phyloP scores from a whole-genome alignment of 78 protist genomes.

The Dictyostelium discoideum region dicty_2.7 NC_007090.3:1899001-1899500 shows the following conservation, averaged over 20 bases:
- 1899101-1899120: background rate
- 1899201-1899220: background rate
- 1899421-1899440: background rate
- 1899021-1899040: conserved; percentile 36
- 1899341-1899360: background rate
- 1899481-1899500: background rate
- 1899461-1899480: background rate
- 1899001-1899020: conserved; percentile 77
- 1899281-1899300: background rate
- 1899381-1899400: background rate
- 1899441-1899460: too few relatives aligned
- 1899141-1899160: background rate
- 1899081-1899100: background rate
- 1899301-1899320: background rate
- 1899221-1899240: conserved; percentile 22
- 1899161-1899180: background rate
- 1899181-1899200: background rate
- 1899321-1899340: background rate
- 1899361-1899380: background rate
- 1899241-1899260: conserved; percentile 18
- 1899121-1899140: background rate
- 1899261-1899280: background rate
- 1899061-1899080: conserved; percentile 47
- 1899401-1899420: background rate
- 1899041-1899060: conserved; percentile 69